Evolutionary conservation across 2,329 filamentous ascomycete species (phyloP).

Genomic region (Ploettnerulaceae sp.): DNA sequence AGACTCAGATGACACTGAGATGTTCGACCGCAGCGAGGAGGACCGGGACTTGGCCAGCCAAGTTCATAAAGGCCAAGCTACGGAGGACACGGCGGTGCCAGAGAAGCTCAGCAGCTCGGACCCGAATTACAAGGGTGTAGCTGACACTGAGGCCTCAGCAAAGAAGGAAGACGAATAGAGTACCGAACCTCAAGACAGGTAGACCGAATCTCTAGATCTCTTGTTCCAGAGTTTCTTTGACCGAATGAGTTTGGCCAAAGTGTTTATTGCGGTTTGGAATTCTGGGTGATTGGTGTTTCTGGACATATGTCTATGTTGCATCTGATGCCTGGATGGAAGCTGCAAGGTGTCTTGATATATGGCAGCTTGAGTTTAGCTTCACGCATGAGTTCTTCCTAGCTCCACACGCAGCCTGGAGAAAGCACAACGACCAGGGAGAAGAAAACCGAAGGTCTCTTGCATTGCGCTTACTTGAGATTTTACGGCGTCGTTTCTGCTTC

Average conservation of each 20-base stretch:
- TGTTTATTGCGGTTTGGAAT: constrained; percentile 2
- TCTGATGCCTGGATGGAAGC: constrained; percentile 23
- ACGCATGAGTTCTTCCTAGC: constrained; percentile 18
- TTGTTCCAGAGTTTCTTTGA: constrained; percentile 1
- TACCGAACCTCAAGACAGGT: constrained; percentile 15
- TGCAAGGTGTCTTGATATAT: constrained; percentile 19
- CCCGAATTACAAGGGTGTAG: constrained; percentile 23
- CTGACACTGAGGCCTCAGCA: constrained; percentile 18
- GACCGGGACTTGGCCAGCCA: constrained; percentile 83
- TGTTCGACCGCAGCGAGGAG: constrained; percentile 86
- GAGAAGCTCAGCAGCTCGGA: constrained; percentile 16
- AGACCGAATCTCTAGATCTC: constrained; percentile 6
- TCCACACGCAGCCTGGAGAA: constrained; percentile 9
- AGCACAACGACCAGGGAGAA: constrained; percentile 7
- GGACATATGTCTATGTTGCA: constrained; percentile 23
- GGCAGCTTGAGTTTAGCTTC: constrained; percentile 17
- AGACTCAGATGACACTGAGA: constrained; percentile 83
- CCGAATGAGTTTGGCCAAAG: neutral
- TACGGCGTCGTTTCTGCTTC: constrained; percentile 12
- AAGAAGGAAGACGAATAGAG: constrained; percentile 16
- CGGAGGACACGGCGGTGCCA: constrained; percentile 10
- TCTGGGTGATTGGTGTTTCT: constrained; percentile 20
- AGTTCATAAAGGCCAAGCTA: constrained; percentile 58
- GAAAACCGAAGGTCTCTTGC: constrained; percentile 9
- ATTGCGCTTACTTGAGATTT: constrained; percentile 9